Evolutionary conservation across 345 rosid species (phyloP).

Genomic region (Cardamine resedifolia): DNA sequence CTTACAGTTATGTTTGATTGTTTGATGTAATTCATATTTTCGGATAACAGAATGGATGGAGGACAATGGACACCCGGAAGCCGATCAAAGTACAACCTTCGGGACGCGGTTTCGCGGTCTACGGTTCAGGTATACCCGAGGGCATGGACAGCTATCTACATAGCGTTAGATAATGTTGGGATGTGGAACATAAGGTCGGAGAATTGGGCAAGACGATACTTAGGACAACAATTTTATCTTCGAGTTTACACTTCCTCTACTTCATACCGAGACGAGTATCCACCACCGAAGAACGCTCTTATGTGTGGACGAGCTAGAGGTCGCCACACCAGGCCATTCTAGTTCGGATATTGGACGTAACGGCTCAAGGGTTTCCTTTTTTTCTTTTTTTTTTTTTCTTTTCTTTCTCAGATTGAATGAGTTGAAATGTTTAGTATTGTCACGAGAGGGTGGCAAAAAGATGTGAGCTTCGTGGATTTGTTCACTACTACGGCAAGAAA

Average conservation of each 20-base stretch:
- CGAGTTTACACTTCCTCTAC: constrained; percentile 69
- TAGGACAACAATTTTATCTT: constrained; percentile 88
- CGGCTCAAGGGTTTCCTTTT: neutral
- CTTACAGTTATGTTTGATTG: neutral
- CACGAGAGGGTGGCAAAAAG: constrained; percentile 58
- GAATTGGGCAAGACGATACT: constrained; percentile 86
- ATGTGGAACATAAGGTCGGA: constrained; percentile 98
- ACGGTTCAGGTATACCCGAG: constrained; percentile 87
- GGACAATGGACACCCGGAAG: constrained; percentile 86
- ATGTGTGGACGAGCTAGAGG: constrained; percentile 83
- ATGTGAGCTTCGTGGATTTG: constrained; percentile 23
- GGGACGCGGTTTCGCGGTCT: constrained; percentile 76
- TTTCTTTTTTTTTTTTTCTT: too few species aligned
- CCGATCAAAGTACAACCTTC: constrained; percentile 65
- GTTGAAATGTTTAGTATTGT: constrained; percentile 33
- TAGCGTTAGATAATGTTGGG: constrained; percentile 91
- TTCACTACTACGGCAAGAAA: constrained; percentile 29
- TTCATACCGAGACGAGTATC: constrained; percentile 76
- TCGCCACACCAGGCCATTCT: constrained; percentile 65
- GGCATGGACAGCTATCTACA: constrained; percentile 84
- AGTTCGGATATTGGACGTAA: constrained; percentile 12
- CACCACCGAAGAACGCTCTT: constrained; percentile 83
- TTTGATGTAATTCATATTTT: constrained; percentile 11
- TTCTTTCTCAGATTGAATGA: neutral
- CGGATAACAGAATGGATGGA: constrained; percentile 76